These are phyloP conservation scores for Andrographis paniculata DNA, from an alignment of 305 asterid species.

Conservation along the genomic window DNA sequence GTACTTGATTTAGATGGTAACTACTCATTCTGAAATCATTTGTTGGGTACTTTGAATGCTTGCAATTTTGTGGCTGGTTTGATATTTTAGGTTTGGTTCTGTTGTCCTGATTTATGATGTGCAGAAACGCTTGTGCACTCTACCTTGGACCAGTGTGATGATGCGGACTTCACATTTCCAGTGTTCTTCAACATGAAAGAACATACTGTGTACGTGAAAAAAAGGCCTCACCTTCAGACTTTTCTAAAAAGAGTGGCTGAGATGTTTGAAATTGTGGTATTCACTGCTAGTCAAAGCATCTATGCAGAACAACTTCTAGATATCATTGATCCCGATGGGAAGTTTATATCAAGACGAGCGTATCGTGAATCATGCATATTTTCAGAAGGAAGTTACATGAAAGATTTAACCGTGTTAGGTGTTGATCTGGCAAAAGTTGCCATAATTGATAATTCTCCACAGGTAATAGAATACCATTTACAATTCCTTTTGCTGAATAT, in stretches of 20 bases:
- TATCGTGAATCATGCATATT: constrained; percentile 91
- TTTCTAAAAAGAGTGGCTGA: constrained; percentile 80
- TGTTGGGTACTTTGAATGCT: background rate
- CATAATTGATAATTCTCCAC: constrained; percentile 88
- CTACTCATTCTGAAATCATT: constrained; percentile 5
- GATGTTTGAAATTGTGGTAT: constrained; percentile 79
- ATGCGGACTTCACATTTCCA: constrained; percentile 85
- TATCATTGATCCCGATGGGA: constrained; percentile 85
- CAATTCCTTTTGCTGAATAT: background rate
- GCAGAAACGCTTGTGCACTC: constrained; percentile 99
- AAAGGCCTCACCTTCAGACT: constrained; percentile 75
- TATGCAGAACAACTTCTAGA: constrained; percentile 82
- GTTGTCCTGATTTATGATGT: constrained; percentile 20
- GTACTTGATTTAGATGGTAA: constrained; percentile 96
- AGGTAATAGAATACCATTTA: constrained; percentile 43
- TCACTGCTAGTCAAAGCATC: constrained; percentile 98
- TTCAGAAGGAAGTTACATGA: constrained; percentile 62
- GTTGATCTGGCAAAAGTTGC: constrained; percentile 86
- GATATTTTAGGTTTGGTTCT: no score
- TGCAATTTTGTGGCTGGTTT: background rate
- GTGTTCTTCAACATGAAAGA: constrained; percentile 86
- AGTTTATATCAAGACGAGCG: constrained; percentile 68
- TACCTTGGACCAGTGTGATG: constrained; percentile 63
- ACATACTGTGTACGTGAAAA: constrained; percentile 70
- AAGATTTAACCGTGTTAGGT: constrained; percentile 89